Evolutionary conservation across 805 yeast species (phyloP).

Genomic region (Scheffersomyces stipitis): DNA sequence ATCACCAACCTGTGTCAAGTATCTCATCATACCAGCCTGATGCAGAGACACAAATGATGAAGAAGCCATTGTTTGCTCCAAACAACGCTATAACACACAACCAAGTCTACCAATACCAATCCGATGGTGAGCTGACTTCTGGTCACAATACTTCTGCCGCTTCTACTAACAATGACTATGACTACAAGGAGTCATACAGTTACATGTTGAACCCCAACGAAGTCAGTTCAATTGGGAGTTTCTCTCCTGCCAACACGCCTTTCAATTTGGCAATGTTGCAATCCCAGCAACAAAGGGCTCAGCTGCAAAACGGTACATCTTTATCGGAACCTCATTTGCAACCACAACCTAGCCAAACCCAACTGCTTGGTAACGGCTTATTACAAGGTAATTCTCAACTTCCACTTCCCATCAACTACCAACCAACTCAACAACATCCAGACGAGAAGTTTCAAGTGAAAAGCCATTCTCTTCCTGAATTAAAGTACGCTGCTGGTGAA

Average conservation of each 20-base stretch:
- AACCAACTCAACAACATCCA: neutral
- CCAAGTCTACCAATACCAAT: slow-evolving; percentile 4
- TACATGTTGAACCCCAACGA: slow-evolving; percentile 6
- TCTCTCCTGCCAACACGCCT: slow-evolving; percentile 6
- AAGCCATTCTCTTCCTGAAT: neutral
- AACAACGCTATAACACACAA: slow-evolving; percentile 2
- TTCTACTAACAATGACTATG: slow-evolving; percentile 8
- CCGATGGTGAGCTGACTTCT: slow-evolving; percentile 8
- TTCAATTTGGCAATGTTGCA: slow-evolving; percentile 4
- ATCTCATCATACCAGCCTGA: slow-evolving; percentile 2
- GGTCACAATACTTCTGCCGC: slow-evolving; percentile 1
- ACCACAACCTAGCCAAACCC: neutral
- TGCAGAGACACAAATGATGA: slow-evolving; percentile 3
- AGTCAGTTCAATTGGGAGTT: slow-evolving; percentile 3
- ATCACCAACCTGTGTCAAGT: neutral
- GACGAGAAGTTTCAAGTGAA: neutral
- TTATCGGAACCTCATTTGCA: slow-evolving; percentile 1
- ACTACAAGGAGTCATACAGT: slow-evolving; percentile 12
- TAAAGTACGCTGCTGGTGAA: neutral
- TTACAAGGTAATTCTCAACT: neutral
- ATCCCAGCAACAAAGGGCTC: neutral
- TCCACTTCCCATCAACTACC: neutral
- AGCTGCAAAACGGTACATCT: neutral
- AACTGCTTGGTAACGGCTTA: neutral
- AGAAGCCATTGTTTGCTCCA: slow-evolving; percentile 1